A percentile compares a stretch with the other conserved stretches of the same genome.
Conservation (phyloP, 192 early-diverging fungal species). For the Coemansia sp. region DNA sequence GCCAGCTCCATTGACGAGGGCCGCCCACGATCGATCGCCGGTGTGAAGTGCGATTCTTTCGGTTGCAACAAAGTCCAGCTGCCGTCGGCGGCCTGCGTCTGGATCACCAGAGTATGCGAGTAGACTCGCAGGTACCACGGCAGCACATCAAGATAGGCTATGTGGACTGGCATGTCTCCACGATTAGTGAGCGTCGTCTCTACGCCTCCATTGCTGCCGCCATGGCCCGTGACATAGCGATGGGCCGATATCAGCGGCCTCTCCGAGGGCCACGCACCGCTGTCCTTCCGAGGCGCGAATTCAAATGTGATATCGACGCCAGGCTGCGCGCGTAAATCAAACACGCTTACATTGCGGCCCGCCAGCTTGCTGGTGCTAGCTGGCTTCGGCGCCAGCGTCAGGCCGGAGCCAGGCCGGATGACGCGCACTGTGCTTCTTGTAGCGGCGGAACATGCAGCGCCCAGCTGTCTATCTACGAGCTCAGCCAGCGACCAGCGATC, state of each 20-base stretch:
- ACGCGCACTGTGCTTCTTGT: conserved; percentile 44
- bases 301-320: conserved; percentile 13
- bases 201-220: conserved; percentile 86
- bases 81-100: conserved; percentile 14
- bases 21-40: conserved; percentile 78
- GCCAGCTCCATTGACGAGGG: conserved; percentile 80
- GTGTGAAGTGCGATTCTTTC: conserved; percentile 58
- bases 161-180: conserved; percentile 42
- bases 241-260: conserved; percentile 31
- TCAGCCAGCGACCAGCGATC: conserved; percentile 51
- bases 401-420: conserved; percentile 8
- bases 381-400: conserved; percentile 21
- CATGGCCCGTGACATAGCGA: conserved; percentile 66
- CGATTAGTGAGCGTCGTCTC: conserved; percentile 75
- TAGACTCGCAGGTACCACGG: conserved; percentile 95
- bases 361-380: background rate
- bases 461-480: conserved; percentile 57
- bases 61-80: conserved; percentile 5
- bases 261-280: background rate
- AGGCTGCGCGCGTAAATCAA: conserved; percentile 26
- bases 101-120: conserved; percentile 80
- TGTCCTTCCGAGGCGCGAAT: conserved; percentile 1
- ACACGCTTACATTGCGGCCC: conserved; percentile 14
- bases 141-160: conserved; percentile 75
- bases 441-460: conserved; percentile 58